Evolutionary conservation across 306 rosid species (phyloP), one percentile per base, ranked within the genome.

Genomic region (Cicer bijugum): DNA sequence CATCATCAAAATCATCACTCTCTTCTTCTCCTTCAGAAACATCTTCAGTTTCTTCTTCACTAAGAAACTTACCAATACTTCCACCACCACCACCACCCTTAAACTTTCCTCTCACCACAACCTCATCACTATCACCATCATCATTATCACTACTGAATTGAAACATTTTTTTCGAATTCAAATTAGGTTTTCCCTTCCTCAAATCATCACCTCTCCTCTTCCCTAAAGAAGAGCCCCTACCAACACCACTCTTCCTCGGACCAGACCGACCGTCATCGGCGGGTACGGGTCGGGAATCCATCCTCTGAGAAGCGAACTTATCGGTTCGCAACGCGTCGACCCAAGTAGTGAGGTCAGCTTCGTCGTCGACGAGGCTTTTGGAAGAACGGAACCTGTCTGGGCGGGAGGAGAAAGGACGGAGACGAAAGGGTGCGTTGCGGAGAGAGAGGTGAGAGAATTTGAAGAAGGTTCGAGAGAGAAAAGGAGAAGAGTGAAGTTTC

Each of bases 301-400:
- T 42, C 15, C 83, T 35, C 10, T 2, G 68, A 8, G n/a, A 5
- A 0, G 62, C 81, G 72, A 28, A 28, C 0, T 28, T 28, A 6
- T 81, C 84, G 1, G 83, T 69, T 33, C 82, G 85, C 47, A 94
- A 64, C 1, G 80, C 97, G 43, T 85, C 86, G 45, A 91, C 93
- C 97, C 96, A 94, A 66, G 86, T 87, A 68, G 96, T 87, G 59
- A 94, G 92, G 11, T 94, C 96, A 7, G 90, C 92, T 84, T 94
- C 96, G 35, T 94, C 96, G 3, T 94, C 96, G 12, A 87, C 42
- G 17, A 94, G 81, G 60, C 96, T 91, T 89, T 84, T 88, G 9
- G 96, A 82, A 38, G 14, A 14, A 1, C 55, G 42, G 7, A 48
- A 12, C 56, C 4, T 56, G 0, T 23, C 20, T 0, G 64, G 55